Percentiles rank a stretch among this genome's conserved stretches.
Evolutionary conservation across 2,329 filamentous ascomycete species (phyloP).

Genomic region (Botryotinia narcissicola): DNA sequence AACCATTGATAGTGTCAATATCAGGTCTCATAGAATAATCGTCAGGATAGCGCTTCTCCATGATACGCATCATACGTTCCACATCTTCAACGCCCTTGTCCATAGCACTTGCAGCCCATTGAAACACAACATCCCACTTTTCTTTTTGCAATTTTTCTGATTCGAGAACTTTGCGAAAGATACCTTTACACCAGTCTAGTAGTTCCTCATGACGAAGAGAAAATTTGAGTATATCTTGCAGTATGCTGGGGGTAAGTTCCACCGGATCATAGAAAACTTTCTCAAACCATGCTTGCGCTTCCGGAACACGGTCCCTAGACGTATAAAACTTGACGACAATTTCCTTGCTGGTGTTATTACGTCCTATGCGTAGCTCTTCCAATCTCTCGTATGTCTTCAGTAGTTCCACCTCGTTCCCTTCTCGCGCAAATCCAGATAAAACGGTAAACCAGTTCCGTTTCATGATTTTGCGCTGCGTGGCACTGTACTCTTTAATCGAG

Average conservation of each 20-base stretch:
- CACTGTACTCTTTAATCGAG: not conserved
- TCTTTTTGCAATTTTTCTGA: conserved; percentile 47
- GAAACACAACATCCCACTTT: conserved; percentile 70
- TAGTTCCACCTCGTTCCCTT: conserved; percentile 58
- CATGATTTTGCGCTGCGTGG: conserved; percentile 29
- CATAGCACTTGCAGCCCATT: conserved; percentile 69
- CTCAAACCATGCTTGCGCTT: conserved; percentile 66
- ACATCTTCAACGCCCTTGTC: conserved; percentile 72
- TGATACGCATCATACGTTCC: conserved; percentile 67
- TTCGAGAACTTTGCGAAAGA: conserved; percentile 51
- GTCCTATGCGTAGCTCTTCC: conserved; percentile 46
- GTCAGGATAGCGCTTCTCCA: conserved; percentile 52
- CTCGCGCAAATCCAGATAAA: conserved; percentile 59
- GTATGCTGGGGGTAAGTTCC: conserved; percentile 29
- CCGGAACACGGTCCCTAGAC: conserved; percentile 52
- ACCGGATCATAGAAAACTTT: conserved; percentile 38
- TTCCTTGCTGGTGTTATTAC: conserved; percentile 48
- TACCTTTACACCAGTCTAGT: conserved; percentile 58
- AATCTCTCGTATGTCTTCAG: conserved; percentile 54
- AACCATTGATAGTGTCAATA: conserved; percentile 69
- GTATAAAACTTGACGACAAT: conserved; percentile 64
- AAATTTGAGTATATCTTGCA: conserved; percentile 57
- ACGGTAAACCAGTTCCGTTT: conserved; percentile 47
- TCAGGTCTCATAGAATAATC: conserved; percentile 55
- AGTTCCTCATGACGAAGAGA: conserved; percentile 55